These are phyloP conservation scores for Nicotiana rustica DNA, from an alignment of 305 asterid genomes.

Conservation along the genomic window DNA sequence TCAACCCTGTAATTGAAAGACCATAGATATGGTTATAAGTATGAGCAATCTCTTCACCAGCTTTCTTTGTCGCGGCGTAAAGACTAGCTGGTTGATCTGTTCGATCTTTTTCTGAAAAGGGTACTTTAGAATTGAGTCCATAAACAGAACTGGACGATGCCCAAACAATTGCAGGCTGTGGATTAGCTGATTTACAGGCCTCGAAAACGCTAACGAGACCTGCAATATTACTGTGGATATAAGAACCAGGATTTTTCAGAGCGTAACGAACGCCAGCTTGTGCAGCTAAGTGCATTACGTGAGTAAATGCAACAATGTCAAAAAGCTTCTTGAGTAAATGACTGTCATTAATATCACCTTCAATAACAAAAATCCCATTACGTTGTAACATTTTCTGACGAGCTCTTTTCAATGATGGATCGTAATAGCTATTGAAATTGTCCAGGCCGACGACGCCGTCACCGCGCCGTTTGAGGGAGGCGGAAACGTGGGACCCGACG, in stretches of 20 bases:
- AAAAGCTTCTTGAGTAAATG: slow-evolving; percentile 54
- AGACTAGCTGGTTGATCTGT: slow-evolving; percentile 70
- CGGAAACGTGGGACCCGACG: slow-evolving; percentile 66
- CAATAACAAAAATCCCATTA: slow-evolving; percentile 48
- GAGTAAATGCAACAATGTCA: slow-evolving; percentile 57
- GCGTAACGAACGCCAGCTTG: slow-evolving; percentile 77
- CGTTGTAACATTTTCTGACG: slow-evolving; percentile 44
- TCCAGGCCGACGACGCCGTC: slow-evolving; percentile 72
- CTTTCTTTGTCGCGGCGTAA: slow-evolving; percentile 70
- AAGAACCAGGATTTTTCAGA: slow-evolving; percentile 66
- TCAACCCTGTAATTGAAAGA: slow-evolving; percentile 59
- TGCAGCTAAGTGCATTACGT: slow-evolving; percentile 70
- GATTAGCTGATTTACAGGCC: slow-evolving; percentile 56
- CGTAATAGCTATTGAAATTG: slow-evolving; percentile 69
- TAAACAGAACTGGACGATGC: slow-evolving; percentile 75
- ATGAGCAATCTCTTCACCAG: slow-evolving; percentile 72
- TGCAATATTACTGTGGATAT: slow-evolving; percentile 64
- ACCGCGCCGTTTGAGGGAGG: slow-evolving; percentile 61
- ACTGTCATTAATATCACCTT: slow-evolving; percentile 66
- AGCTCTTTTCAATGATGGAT: slow-evolving; percentile 54
- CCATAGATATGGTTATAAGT: slow-evolving; percentile 66
- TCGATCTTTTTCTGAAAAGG: slow-evolving; percentile 65
- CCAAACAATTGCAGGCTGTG: slow-evolving; percentile 68
- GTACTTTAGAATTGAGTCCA: slow-evolving; percentile 62
- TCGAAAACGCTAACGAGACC: slow-evolving; percentile 64